These are phyloP conservation scores for Flaveria brownii DNA, from an alignment of 129 eudicot genomes.

Conservation along the genomic window DNA sequence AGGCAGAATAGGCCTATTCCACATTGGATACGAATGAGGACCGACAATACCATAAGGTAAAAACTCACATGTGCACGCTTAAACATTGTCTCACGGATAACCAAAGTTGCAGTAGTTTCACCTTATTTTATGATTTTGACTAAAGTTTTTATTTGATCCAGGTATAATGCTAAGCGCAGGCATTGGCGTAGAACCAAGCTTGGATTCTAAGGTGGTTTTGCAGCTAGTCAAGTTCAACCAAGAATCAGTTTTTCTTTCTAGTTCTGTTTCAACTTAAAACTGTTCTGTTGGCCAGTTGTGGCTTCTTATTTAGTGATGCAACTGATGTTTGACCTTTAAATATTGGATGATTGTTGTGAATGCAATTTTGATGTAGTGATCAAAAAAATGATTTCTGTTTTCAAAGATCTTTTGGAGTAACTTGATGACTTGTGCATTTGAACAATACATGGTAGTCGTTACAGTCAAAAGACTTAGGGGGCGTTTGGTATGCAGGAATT, in stretches of 20 bases:
- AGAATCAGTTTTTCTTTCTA: conserved; percentile 13
- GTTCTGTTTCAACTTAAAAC: conserved; percentile 6
- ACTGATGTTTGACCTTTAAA: conserved; percentile 1
- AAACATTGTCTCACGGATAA: background rate
- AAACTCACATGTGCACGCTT: background rate
- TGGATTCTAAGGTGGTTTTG: conserved; percentile 59
- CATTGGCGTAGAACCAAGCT: conserved; percentile 98
- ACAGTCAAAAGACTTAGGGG: too few relatives aligned
- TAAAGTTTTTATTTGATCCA: background rate
- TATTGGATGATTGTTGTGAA: background rate
- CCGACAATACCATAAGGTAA: conserved; percentile 83
- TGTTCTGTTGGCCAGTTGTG: background rate
- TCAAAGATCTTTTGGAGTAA: background rate
- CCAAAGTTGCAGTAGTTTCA: background rate
- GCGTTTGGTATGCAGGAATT: too few relatives aligned
- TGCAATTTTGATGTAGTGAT: background rate
- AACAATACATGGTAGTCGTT: too few relatives aligned
- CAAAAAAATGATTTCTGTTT: background rate
- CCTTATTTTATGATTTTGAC: background rate
- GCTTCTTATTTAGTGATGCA: background rate
- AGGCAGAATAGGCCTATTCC: conserved; percentile 92
- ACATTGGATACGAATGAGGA: conserved; percentile 91
- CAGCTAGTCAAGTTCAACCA: conserved; percentile 8
- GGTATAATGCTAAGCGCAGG: conserved; percentile 95
- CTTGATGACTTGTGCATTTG: background rate